phyloP scores from a whole-genome alignment of 2,329 filamentous ascomycete species.

The Cytospora piceicola region DNA sequence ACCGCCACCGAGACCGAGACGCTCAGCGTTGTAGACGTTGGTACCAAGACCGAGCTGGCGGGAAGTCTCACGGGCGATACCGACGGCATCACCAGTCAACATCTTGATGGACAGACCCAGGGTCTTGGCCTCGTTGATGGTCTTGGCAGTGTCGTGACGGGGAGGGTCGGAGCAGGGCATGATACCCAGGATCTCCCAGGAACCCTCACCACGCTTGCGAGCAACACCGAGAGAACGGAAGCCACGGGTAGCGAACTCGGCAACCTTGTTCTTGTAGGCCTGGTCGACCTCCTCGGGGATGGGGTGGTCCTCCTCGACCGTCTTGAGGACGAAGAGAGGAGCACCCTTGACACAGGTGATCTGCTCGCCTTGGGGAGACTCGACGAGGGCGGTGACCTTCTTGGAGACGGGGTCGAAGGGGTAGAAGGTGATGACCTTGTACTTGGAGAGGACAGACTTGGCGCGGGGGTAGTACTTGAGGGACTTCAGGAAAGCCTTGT shows the following conservation, averaged over 20 bases:
- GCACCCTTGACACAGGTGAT: constrained; percentile 92
- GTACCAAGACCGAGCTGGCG: constrained; percentile 89
- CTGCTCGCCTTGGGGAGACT: constrained; percentile 80
- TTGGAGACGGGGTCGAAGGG: constrained; percentile 94
- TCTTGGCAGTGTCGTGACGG: constrained; percentile 87
- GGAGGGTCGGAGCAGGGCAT: constrained; percentile 94
- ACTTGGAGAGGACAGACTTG: constrained; percentile 79
- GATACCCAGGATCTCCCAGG: constrained; percentile 92
- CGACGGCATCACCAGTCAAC: constrained; percentile 93
- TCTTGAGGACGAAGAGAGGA: constrained; percentile 84
- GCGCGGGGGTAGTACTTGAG: constrained; percentile 81
- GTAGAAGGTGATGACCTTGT: constrained; percentile 82
- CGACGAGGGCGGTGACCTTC: constrained; percentile 83
- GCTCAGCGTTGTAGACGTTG: constrained; percentile 92
- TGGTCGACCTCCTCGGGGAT: constrained; percentile 77
- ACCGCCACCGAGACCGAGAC: constrained; percentile 85
- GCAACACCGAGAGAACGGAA: constrained; percentile 94
- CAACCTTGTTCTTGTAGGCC: constrained; percentile 90
- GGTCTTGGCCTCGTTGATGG: constrained; percentile 85
- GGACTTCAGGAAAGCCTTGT: constrained; percentile 91
- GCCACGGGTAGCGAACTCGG: constrained; percentile 88
- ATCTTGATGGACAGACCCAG: constrained; percentile 93
- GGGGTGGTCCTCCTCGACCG: constrained; percentile 81
- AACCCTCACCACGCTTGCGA: constrained; percentile 79
- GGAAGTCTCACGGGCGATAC: constrained; percentile 89